Evolutionary conservation across 805 yeast genomes (phyloP).

Genomic region (Wickerhamomyces chaumierensis): DNA sequence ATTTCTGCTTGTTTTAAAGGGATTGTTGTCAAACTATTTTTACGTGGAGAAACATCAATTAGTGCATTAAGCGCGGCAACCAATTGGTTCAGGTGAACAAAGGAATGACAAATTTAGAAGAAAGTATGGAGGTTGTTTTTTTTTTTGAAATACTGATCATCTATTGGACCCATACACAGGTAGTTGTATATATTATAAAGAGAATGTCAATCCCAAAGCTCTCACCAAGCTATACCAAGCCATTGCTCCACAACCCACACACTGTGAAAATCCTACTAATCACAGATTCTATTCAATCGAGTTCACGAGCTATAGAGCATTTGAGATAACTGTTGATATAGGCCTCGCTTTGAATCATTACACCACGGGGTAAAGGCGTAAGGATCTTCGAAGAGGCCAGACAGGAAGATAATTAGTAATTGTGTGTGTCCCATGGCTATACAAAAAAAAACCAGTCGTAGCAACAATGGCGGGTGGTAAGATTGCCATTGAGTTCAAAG

Average conservation of each 20-base stretch:
- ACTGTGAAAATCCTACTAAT: constrained; percentile 13
- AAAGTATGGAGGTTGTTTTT: no score
- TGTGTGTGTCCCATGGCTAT: background rate
- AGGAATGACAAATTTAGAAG: no score
- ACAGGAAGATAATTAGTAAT: background rate
- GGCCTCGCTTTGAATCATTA: constrained; percentile 38
- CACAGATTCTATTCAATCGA: constrained; percentile 2
- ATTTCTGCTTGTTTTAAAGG: no score
- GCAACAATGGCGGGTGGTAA: no score
- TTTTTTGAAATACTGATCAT: no score
- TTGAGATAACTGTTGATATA: constrained; percentile 13
- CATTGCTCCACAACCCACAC: background rate
- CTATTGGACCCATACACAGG: no score
- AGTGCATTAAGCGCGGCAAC: no score
- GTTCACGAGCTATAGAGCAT: constrained; percentile 7
- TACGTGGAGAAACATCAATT: no score
- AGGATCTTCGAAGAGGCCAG: constrained; percentile 37
- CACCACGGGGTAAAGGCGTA: constrained; percentile 25
- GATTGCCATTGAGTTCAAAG: constrained; percentile 4
- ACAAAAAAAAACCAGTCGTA: constrained; percentile 2
- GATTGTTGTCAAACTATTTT: no score
- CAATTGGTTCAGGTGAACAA: no score
- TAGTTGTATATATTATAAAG: no score
- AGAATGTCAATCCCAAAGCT: background rate
- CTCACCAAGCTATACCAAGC: background rate